phyloP scores from a whole-genome alignment of 768 basidiomycete genomes.

The Calocybe gangraenosa region DNA sequence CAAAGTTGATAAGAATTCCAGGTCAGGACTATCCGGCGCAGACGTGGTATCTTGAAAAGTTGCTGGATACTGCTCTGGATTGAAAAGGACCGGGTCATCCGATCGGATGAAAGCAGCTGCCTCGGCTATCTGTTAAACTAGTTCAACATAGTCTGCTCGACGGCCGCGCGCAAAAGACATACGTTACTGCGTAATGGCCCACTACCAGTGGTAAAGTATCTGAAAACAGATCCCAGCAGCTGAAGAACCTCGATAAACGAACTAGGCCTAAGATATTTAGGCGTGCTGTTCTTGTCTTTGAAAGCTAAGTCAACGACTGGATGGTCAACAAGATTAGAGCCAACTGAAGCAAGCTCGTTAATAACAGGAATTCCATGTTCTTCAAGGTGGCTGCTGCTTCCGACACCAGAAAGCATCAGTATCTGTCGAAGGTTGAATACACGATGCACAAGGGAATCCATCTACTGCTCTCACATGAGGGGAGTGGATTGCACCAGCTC shows the following conservation, averaged over 20 bases:
- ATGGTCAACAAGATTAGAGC: slow-evolving; percentile 74
- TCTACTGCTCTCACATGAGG: slow-evolving; percentile 39
- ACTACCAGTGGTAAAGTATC: slow-evolving; percentile 40
- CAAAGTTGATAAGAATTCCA: slow-evolving; percentile 42
- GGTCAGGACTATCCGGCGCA: slow-evolving; percentile 40
- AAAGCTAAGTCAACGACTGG: slow-evolving; percentile 50
- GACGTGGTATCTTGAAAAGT: slow-evolving; percentile 42
- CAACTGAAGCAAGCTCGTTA: slow-evolving; percentile 69
- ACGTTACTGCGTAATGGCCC: slow-evolving; percentile 59
- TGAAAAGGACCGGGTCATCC: slow-evolving; percentile 47
- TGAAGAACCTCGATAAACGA: slow-evolving; percentile 22
- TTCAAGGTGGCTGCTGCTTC: slow-evolving; percentile 57
- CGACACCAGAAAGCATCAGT: slow-evolving; percentile 75
- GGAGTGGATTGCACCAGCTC: slow-evolving; percentile 61
- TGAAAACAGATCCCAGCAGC: slow-evolving; percentile 27
- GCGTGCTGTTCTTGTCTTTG: slow-evolving; percentile 46
- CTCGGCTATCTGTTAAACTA: slow-evolving; percentile 38
- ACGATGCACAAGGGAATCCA: neutral
- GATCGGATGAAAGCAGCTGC: slow-evolving; percentile 57
- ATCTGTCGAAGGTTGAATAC: slow-evolving; percentile 38
- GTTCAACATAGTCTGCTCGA: too few relatives aligned
- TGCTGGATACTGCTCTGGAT: slow-evolving; percentile 28
- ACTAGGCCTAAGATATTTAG: slow-evolving; percentile 35
- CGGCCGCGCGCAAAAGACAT: too few relatives aligned
- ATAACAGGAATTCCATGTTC: slow-evolving; percentile 51